Conservation (phyloP, 306 rosid genomes). For the Fragaria vesca region DNA sequence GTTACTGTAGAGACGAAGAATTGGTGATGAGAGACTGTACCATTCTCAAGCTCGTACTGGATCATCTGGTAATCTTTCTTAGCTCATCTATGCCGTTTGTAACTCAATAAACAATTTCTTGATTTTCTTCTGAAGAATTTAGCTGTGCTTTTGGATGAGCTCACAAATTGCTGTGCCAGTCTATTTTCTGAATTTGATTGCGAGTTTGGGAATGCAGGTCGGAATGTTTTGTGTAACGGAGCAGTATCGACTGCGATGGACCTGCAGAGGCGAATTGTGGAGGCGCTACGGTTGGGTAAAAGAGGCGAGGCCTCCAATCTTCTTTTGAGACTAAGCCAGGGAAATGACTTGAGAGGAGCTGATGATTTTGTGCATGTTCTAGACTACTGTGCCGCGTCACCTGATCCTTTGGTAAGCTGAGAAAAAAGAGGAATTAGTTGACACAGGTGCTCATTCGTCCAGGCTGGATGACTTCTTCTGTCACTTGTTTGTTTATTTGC, state of each 20-base stretch:
- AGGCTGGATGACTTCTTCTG: neutral
- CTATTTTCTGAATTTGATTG: slow-evolving; percentile 2
- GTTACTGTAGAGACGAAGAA: slow-evolving; percentile 20
- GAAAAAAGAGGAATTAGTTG: slow-evolving; percentile 2
- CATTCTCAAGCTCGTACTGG: slow-evolving; percentile 16
- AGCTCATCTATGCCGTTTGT: neutral
- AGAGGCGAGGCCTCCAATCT: slow-evolving; percentile 60
- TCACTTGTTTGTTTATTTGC: neutral
- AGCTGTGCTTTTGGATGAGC: neutral
- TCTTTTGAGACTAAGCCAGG: slow-evolving; percentile 51
- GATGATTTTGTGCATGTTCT: slow-evolving; percentile 60
- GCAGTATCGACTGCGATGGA: slow-evolving; percentile 29
- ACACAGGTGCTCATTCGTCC: neutral
- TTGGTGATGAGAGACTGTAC: slow-evolving; percentile 9
- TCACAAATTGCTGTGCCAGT: neutral
- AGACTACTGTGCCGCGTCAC: slow-evolving; percentile 57
- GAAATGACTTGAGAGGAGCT: slow-evolving; percentile 44
- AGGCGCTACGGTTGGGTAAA: slow-evolving; percentile 59
- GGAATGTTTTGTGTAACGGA: slow-evolving; percentile 27
- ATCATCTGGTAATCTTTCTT: slow-evolving; percentile 19
- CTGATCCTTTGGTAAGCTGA: slow-evolving; percentile 83
- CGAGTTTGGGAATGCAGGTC: slow-evolving; percentile 34
- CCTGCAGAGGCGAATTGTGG: slow-evolving; percentile 53
- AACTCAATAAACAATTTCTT: neutral
- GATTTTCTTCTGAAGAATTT: neutral